These are phyloP conservation scores for Knufia petricola DNA, from an alignment of 2,329 filamentous ascomycete genomes.

Conservation along the genomic window DNA sequence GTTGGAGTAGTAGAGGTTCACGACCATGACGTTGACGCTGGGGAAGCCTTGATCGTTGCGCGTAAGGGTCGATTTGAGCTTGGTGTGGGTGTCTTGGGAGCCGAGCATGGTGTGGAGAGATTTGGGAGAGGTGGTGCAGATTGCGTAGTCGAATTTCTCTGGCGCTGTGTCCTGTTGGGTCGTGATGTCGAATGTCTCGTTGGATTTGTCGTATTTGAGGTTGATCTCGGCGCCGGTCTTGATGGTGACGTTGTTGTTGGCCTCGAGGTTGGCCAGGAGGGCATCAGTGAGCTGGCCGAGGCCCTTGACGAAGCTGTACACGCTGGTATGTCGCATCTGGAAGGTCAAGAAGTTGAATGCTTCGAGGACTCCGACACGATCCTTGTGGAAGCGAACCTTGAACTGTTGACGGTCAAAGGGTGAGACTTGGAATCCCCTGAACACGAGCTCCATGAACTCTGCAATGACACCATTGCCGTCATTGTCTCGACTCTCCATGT, in stretches of 20 bases:
- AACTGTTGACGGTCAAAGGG: constrained; percentile 1
- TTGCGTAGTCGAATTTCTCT: constrained; percentile 22
- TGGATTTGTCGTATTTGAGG: constrained; percentile 25
- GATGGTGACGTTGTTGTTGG: constrained; percentile 52
- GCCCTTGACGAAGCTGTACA: constrained; percentile 44
- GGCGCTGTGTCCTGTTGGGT: constrained; percentile 13
- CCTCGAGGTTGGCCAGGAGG: constrained; percentile 42
- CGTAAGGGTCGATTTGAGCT: constrained; percentile 13
- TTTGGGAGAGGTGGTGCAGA: constrained; percentile 22
- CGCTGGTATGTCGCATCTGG: constrained; percentile 24
- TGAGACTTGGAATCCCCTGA: neutral
- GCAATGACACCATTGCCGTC: constrained; percentile 7
- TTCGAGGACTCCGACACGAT: neutral
- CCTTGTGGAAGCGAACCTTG: neutral
- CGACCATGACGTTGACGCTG: constrained; percentile 76
- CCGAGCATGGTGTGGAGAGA: constrained; percentile 13
- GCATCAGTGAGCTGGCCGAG: constrained; percentile 51
- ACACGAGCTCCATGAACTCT: constrained; percentile 5
- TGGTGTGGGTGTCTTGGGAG: constrained; percentile 6
- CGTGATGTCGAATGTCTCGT: constrained; percentile 19
- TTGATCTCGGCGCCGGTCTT: constrained; percentile 29
- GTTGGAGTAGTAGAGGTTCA: constrained; percentile 75
- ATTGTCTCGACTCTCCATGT: constrained; percentile 34
- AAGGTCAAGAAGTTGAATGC: neutral
- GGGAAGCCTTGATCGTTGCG: constrained; percentile 22